These are phyloP conservation scores for Poterioochromonas sp. DNA, from an alignment of 352 stramenopile species.

Conservation along the genomic window DNA sequence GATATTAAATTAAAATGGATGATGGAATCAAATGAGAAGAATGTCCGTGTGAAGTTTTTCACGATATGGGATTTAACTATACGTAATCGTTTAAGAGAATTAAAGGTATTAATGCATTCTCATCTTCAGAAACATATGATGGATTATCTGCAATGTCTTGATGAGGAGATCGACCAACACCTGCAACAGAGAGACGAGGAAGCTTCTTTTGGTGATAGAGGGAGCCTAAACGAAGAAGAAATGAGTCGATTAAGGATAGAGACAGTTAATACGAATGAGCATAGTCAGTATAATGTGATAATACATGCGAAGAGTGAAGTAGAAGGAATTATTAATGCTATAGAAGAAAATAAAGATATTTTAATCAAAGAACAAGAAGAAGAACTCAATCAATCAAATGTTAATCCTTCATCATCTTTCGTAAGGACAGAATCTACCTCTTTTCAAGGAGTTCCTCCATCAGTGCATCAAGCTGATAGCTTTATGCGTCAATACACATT, in stretches of 20 bases:
- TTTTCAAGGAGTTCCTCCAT: neutral
- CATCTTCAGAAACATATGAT: neutral
- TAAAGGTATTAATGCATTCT: neutral
- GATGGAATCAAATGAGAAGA: conserved; percentile 11
- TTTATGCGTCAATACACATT: neutral
- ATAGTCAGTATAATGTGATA: no score
- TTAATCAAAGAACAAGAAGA: conserved; percentile 18
- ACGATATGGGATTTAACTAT: conserved; percentile 14
- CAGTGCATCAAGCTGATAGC: neutral
- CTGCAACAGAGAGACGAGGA: no score
- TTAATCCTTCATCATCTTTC: neutral
- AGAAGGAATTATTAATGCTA: no score
- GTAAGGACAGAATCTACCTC: neutral
- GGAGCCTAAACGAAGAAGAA: no score
- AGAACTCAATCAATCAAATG: neutral
- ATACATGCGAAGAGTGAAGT: no score
- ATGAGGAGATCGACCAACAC: no score
- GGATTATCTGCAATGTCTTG: neutral
- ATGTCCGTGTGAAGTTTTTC: neutral
- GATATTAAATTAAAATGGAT: conserved; percentile 1
- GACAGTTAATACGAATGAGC: no score
- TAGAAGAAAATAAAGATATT: no score
- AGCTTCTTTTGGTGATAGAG: no score
- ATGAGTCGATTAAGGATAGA: no score
- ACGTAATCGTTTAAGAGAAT: neutral